Base-by-base conservation (phyloP, 208 protist species). In the Crithidia acanthocephali region DNA sequence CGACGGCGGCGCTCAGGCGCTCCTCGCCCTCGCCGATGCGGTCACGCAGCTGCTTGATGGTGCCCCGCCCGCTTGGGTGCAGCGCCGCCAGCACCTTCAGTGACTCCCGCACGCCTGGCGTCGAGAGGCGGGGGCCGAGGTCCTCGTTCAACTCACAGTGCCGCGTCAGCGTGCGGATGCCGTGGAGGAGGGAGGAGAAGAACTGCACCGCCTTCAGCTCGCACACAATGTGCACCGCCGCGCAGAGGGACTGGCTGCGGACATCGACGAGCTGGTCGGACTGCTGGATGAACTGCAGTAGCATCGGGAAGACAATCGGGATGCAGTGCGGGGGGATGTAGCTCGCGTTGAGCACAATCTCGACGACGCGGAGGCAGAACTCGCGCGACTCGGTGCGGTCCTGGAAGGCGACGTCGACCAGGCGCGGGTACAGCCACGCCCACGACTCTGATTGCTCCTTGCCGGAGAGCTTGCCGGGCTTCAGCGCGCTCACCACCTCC, bases 241-340 rank as follows among this genome's bases (percentile, higher is more conserved):
- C 92, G 76, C 90, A 95, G 23, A 95, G 72, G 7, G 92, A 91
- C 57, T 93, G 88, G 22, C 84, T 83, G 68, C 90, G 90, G 56
- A 97, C 88, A 65, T 95, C 90, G 18, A 86, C 81, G 28, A 95
- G 83, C 84, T 95, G 92, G 40, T 95, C 92, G 20, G 85, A 77
- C 74, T 94, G 88, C 66, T 94, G 86, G 15, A 94, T 72, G 57
- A 95, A 94, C 28, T 93, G 88, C 55, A 87, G 88, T 22, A 97
- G 87, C 81, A 95, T 88, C 10, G 90, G 87, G 60, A 95, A 92
- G 2, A 95, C 82, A 51, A 95, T 71, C 22, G 90, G 85, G 68
- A 97, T 93, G 74, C 88, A 95, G 76, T 97, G 92, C 15, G 90
- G 86, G 20, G 92, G 92, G 80, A 95, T 95, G 78, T 89, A 97